Evolutionary conservation across 306 rosid genomes (phyloP).

Genomic region (Gillenia trifoliata): DNA sequence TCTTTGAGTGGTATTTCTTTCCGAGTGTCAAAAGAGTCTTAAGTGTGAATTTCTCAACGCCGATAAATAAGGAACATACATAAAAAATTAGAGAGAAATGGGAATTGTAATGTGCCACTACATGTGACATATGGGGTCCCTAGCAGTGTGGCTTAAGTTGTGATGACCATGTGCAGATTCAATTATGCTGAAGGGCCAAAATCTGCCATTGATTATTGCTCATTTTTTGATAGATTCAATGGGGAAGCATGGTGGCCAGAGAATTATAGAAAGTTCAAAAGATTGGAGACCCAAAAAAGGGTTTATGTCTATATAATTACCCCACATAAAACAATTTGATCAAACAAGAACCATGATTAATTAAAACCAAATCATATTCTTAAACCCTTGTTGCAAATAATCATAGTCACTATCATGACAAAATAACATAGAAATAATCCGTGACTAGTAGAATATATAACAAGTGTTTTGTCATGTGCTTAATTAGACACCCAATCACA

Average conservation of each 20-base stretch:
- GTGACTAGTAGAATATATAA: constrained; percentile 31
- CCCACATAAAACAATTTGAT: neutral
- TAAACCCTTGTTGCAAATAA: constrained; percentile 13
- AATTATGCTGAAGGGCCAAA: constrained; percentile 16
- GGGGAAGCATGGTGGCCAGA: neutral
- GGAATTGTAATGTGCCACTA: neutral
- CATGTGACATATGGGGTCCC: constrained; percentile 3
- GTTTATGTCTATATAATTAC: neutral
- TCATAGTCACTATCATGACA: neutral
- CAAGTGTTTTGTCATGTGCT: constrained; percentile 27
- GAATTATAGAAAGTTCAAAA: neutral
- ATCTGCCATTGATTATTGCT: constrained; percentile 4
- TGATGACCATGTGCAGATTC: constrained; percentile 38
- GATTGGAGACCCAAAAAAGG: neutral
- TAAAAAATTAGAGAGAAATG: neutral
- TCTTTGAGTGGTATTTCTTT: neutral
- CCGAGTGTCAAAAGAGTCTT: no score
- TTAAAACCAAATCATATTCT: constrained; percentile 5
- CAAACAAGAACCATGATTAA: neutral
- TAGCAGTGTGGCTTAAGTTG: constrained; percentile 3
- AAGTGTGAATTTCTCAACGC: neutral
- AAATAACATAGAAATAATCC: constrained; percentile 17
- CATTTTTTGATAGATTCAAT: neutral
- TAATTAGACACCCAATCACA: constrained; percentile 23
- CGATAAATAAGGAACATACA: no score